Conservation (phyloP, 2,329 filamentous ascomycete genomes). For the Pseudogymnoascus sp. region DNA sequence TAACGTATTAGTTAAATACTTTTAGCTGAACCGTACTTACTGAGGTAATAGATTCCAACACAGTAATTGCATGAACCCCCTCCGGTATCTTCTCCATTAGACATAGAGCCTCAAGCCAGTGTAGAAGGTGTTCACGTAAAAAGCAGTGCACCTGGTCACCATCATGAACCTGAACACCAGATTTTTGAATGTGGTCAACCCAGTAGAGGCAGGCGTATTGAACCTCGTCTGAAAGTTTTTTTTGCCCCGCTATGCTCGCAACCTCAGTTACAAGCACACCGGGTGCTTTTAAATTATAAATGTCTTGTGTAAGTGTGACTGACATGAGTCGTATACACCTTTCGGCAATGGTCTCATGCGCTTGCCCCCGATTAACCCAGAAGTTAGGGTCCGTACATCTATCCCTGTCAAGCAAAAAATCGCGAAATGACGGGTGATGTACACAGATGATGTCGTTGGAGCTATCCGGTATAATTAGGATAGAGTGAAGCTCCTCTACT, state of each 20-base stretch:
- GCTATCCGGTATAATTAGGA: too few relatives aligned
- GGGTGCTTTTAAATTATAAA: constrained; percentile 20
- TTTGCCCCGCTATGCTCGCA: background rate
- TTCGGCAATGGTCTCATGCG: constrained; percentile 24
- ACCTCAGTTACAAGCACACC: constrained; percentile 15
- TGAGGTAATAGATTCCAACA: too few relatives aligned
- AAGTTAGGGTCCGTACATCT: constrained; percentile 18
- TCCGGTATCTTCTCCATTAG: too few relatives aligned
- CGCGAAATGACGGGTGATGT: constrained; percentile 22
- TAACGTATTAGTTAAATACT: too few relatives aligned
- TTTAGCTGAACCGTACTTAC: too few relatives aligned
- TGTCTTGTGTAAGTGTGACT: constrained; percentile 21
- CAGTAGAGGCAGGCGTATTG: constrained; percentile 15
- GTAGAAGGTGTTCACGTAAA: background rate
- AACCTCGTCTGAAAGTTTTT: too few relatives aligned
- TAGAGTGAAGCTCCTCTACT: too few relatives aligned
- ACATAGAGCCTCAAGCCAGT: background rate
- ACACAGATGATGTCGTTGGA: too few relatives aligned
- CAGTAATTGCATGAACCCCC: too few relatives aligned
- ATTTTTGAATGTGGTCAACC: constrained; percentile 12
- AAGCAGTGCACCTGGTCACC: background rate
- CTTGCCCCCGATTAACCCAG: constrained; percentile 26
- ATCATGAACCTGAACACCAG: background rate
- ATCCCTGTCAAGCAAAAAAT: constrained; percentile 22
- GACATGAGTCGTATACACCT: constrained; percentile 25